These are phyloP conservation scores for Blakeslea trispora DNA, from an alignment of 371 early-diverging fungal species.

Conservation along the genomic window DNA sequence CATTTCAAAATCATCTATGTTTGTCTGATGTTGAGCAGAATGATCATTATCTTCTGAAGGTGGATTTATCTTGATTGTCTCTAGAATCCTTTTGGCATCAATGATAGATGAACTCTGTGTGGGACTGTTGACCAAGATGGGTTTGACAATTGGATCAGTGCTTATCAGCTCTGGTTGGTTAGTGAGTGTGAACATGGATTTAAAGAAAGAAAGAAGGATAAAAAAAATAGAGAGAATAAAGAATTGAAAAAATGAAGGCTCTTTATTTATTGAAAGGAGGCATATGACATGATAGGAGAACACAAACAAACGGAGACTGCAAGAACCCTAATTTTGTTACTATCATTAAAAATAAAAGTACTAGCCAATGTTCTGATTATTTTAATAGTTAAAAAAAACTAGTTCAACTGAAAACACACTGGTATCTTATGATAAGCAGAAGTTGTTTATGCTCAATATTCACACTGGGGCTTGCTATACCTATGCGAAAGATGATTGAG, in stretches of 20 bases:
- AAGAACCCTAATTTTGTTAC: too few species aligned
- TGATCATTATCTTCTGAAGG: not conserved
- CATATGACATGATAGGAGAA: not conserved
- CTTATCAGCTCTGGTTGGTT: not conserved
- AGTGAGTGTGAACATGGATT: not conserved
- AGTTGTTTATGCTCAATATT: too few species aligned
- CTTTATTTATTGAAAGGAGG: not conserved
- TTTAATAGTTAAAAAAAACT: too few species aligned
- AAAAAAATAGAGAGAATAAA: not conserved
- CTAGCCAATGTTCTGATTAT: too few species aligned
- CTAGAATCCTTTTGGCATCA: not conserved
- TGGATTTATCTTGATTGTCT: not conserved
- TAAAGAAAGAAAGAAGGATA: not conserved
- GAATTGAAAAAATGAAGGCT: not conserved
- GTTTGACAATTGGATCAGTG: not conserved
- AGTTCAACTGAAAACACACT: too few species aligned
- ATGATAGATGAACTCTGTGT: not conserved
- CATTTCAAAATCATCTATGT: slow-evolving; percentile 37
- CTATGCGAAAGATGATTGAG: too few species aligned
- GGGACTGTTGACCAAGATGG: not conserved
- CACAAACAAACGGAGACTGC: too few species aligned
- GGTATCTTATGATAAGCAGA: too few species aligned
- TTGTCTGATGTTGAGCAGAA: slow-evolving; percentile 16
- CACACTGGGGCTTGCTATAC: too few species aligned
- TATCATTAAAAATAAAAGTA: too few species aligned